These are phyloP conservation scores for Podospora australis DNA, from an alignment of 495 filamentous ascomycete species.

Conservation along the genomic window DNA sequence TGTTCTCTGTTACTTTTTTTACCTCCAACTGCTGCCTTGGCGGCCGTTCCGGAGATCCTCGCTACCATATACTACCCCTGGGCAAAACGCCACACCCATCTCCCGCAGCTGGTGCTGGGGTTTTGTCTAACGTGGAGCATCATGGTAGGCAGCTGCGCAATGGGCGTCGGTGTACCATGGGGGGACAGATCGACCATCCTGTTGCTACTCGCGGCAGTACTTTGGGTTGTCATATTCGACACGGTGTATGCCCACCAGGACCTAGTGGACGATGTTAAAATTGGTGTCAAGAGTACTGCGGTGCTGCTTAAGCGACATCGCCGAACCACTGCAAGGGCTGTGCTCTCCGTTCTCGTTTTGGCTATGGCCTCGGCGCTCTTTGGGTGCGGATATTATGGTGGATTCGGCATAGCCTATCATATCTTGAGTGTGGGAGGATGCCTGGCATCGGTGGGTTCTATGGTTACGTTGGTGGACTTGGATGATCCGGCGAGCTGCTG, in stretches of 20 bases:
- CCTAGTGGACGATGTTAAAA: slow-evolving; percentile 28
- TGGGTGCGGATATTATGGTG: slow-evolving; percentile 17
- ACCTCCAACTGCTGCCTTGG: not conserved
- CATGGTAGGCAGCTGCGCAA: slow-evolving; percentile 15
- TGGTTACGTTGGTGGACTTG: slow-evolving; percentile 35
- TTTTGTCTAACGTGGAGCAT: slow-evolving; percentile 31
- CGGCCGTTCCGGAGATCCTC: slow-evolving; percentile 26
- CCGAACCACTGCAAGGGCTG: no score
- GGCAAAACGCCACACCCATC: slow-evolving; percentile 37
- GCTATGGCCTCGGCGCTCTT: slow-evolving; percentile 23
- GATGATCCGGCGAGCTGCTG: slow-evolving; percentile 30
- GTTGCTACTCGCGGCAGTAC: slow-evolving; percentile 20
- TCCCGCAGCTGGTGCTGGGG: slow-evolving; percentile 35
- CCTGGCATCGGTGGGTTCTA: slow-evolving; percentile 23
- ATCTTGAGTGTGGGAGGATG: slow-evolving; percentile 24
- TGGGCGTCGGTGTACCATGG: slow-evolving; percentile 1
- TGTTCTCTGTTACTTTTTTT: slow-evolving; percentile 19
- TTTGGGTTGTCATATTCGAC: slow-evolving; percentile 37
- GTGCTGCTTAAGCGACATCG: slow-evolving; percentile 35
- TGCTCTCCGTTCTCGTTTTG: slow-evolving; percentile 20
- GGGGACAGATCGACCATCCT: slow-evolving; percentile 14
- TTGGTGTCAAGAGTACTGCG: slow-evolving; percentile 33
- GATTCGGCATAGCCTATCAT: slow-evolving; percentile 23
- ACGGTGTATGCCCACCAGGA: slow-evolving; percentile 42
- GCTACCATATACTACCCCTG: slow-evolving; percentile 34